Base-by-base conservation (phyloP, 179 eudicot genomes). In the Silene noctiflora region DNA sequence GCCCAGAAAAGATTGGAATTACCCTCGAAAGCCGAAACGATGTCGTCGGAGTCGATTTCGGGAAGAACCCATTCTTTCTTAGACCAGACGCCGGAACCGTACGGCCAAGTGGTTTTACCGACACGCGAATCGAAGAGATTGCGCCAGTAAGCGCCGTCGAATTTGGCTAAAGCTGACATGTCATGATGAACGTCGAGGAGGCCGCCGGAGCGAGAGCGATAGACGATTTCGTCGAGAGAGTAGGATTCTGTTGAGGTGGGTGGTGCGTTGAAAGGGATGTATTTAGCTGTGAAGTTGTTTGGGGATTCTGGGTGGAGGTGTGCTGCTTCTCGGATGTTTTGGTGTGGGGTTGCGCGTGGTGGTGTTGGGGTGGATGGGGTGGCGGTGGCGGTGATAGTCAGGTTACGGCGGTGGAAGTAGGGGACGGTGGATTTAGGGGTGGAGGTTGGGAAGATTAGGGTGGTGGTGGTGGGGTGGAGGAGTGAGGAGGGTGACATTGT, bases 61-160 rank as follows among this genome's bases (percentile, higher is more conserved):
- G 98, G 98, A 11, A 93, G 55, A 3, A 91, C 98, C 96, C 96
- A 93, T 51, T 93, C 98, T 51, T 93, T 93, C 74, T 93, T 91
- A 4, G 90, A 86, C 98, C 98, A 93, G 0, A 93, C 96, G 1
- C 96, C 98, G 0, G 93, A 88, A 0, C 98, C 98, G 62, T 89
- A 91, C 1, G 98, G 98, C 98, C 98, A 93, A 0, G 83, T 93
- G 31, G 96, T 93, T 72, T 81, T 91, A 0, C 96, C 96, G 0
- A 93, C 83, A 20, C 98, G 87, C 0, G 94, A 89, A 44, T 93
- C 96, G 68, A 93, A 93, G 9, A 93, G 86, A 58, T 82, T 48
- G 24, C 69, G 78, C 98, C 98, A 91, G 77, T 93, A 93, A 0
- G 72, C 21, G 1, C 93, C 94, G 39, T 86, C 90, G 72, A 79